Evolutionary conservation across 495 filamentous ascomycete genomes (phyloP), one percentile per base, ranked within the genome.

Genomic region (Baudoinia panamericana): DNA sequence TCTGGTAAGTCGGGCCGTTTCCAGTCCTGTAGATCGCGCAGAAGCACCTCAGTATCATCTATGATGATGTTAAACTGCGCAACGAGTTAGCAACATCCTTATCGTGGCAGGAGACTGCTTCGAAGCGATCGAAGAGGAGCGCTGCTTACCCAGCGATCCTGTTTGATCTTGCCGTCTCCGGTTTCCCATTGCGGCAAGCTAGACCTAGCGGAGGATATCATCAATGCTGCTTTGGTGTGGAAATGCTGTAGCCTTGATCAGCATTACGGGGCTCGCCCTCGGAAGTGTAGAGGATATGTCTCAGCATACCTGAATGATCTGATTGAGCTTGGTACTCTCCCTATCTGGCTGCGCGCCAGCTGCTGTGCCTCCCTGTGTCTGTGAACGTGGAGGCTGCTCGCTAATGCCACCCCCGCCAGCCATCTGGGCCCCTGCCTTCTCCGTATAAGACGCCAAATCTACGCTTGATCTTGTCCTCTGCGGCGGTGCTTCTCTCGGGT

Each of bases 131-230:
- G 6, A 16, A 16, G 30, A 9, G 30, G 30, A 9, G 30, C 12
- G 19, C 9, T 36, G 71, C 83, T 56, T 80, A 96, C 92, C 90
- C 90, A 96, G 74, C 81, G 84, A 53, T 93, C 95, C 34, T 79
- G 68, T 54, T 75, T 80, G 45, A 71, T 75, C 13, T 71, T 68
- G 27, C 73, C 67, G 51, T 75, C 64, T 61, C 76, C 65, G 53
- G 59, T 43, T 66, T 73, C 50, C 16, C 72, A 65, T 13, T 72
- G 80, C 19, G 76, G 74, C 8, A 84, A 68, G 31, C 73, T 67
- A 33, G 84, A 71, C 37, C 90, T 72, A 23, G 84, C 77, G 37
- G 86, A 77, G 13, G 94, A 62, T 35, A 97, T 80, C 27, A 90
- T 73, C 41, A 90, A 72, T 41, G 85, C 82, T 25, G 83, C 79